phyloP scores from a whole-genome alignment of 2,329 filamentous ascomycete genomes.

The Alternaria triticina region DNA sequence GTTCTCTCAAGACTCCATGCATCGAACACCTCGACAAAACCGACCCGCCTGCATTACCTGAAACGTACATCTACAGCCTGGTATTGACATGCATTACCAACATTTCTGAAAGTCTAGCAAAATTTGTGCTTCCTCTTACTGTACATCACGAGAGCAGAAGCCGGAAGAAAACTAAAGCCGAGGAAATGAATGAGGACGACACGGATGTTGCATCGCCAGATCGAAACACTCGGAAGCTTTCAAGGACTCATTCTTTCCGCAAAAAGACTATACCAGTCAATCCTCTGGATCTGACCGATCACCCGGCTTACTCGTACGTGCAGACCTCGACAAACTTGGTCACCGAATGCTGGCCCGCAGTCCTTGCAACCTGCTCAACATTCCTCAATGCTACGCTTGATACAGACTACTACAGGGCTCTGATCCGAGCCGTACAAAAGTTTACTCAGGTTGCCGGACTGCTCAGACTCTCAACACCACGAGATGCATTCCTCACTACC shows the following conservation, averaged over 20 bases:
- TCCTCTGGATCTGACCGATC: slow-evolving; percentile 75
- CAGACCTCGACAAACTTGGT: slow-evolving; percentile 81
- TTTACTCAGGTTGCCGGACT: slow-evolving; percentile 94
- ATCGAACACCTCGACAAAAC: slow-evolving; percentile 95
- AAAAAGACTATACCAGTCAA: slow-evolving; percentile 83
- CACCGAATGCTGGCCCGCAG: slow-evolving; percentile 92
- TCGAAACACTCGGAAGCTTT: slow-evolving; percentile 46
- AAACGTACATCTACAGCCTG: slow-evolving; percentile 92
- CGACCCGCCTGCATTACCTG: slow-evolving; percentile 80
- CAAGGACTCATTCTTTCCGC: slow-evolving; percentile 71
- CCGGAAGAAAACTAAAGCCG: slow-evolving; percentile 51
- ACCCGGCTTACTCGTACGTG: slow-evolving; percentile 74
- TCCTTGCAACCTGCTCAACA: slow-evolving; percentile 92
- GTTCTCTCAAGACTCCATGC: slow-evolving; percentile 81
- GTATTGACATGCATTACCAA: slow-evolving; percentile 88
- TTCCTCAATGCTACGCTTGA: slow-evolving; percentile 93
- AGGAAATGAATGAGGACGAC: slow-evolving; percentile 33
- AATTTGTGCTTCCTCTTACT: slow-evolving; percentile 89
- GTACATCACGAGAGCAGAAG: slow-evolving; percentile 72
- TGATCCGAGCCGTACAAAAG: slow-evolving; percentile 93
- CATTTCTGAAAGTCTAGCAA: slow-evolving; percentile 89
- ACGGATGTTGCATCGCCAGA: slow-evolving; percentile 33
- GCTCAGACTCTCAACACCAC: slow-evolving; percentile 79
- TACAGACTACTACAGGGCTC: slow-evolving; percentile 88
- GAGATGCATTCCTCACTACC: slow-evolving; percentile 94